Percentiles rank a stretch among this genome's conserved stretches.
Evolutionary conservation across 2,329 filamentous ascomycete genomes (phyloP).

Genomic region (Ophiocordyceps robertsii): DNA sequence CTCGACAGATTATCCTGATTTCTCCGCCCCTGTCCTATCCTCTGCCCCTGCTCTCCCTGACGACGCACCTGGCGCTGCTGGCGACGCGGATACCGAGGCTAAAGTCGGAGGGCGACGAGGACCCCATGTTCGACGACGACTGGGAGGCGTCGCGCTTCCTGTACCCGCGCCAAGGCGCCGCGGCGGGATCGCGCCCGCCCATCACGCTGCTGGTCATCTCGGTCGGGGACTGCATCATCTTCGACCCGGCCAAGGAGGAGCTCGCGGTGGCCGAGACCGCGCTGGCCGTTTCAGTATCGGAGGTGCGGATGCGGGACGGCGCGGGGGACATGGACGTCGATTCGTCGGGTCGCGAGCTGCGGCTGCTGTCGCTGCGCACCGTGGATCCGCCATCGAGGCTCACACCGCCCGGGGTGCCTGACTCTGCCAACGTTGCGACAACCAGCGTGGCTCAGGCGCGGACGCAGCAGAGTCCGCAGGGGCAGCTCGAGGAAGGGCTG

Average conservation of each 20-base stretch:
- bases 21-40: constrained; percentile 91
- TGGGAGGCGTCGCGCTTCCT: constrained; percentile 75
- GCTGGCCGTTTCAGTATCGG: constrained; percentile 68
- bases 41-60: constrained; percentile 80
- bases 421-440: constrained; percentile 46
- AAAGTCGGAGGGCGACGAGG: constrained; percentile 84
- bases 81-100: constrained; percentile 73
- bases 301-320: constrained; percentile 15
- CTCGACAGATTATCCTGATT: constrained; percentile 66
- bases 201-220: constrained; percentile 84
- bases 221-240: constrained; percentile 78
- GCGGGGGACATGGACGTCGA: constrained; percentile 27
- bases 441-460: constrained; percentile 20
- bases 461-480: constrained; percentile 23
- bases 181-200: constrained; percentile 47
- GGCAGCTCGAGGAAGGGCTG: constrained; percentile 53
- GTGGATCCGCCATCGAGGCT: constrained; percentile 63
- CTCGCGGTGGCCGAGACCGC: constrained; percentile 85
- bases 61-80: constrained; percentile 84
- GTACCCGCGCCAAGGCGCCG: constrained; percentile 43
- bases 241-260: constrained; percentile 85
- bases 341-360: constrained; percentile 29
- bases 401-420: constrained; percentile 57
- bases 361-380: constrained; percentile 55
- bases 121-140: constrained; percentile 95